phyloP scores from a whole-genome alignment of 2,329 filamentous ascomycete genomes.

The Aureobasidium subglaciale region DNA sequence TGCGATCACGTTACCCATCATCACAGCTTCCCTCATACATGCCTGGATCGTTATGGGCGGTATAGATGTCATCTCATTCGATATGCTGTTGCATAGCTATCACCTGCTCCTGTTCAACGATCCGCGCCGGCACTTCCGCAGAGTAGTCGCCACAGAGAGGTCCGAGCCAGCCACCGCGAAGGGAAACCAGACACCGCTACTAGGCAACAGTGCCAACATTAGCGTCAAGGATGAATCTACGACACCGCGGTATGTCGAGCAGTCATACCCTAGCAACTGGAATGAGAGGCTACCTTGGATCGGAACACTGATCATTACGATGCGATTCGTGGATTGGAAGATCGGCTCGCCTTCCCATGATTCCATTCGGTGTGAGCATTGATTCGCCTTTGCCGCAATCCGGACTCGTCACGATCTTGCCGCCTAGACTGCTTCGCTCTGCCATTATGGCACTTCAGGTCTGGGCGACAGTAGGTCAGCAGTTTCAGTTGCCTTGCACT shows the following conservation, averaged over 20 bases:
- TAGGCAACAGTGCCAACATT: background rate
- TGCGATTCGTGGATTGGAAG: conserved; percentile 25
- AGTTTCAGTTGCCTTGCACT: conserved; percentile 22
- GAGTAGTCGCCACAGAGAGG: background rate
- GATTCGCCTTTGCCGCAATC: conserved; percentile 17
- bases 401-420: conserved; percentile 2
- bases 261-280: conserved; percentile 21
- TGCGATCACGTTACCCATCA: conserved; percentile 22
- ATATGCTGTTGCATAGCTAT: conserved; percentile 22
- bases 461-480: conserved; percentile 23
- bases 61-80: conserved; percentile 25
- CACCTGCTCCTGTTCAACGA: conserved; percentile 24
- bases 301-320: conserved; percentile 20
- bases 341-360: conserved; percentile 23
- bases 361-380: conserved; percentile 14
- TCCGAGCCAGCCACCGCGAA: background rate
- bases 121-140: conserved; percentile 22
- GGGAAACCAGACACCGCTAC: background rate
- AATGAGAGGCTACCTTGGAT: conserved; percentile 23
- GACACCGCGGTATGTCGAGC: conserved; percentile 12
- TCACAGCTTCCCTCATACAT: conserved; percentile 20
- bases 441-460: conserved; percentile 22
- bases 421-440: conserved; percentile 20
- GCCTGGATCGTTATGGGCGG: conserved; percentile 25
- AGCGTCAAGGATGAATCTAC: background rate